Percentiles rank a stretch among this genome's conserved stretches.
Evolutionary conservation across 106 monocot genomes (phyloP).

Genomic region (Xerophyta viscosa): DNA sequence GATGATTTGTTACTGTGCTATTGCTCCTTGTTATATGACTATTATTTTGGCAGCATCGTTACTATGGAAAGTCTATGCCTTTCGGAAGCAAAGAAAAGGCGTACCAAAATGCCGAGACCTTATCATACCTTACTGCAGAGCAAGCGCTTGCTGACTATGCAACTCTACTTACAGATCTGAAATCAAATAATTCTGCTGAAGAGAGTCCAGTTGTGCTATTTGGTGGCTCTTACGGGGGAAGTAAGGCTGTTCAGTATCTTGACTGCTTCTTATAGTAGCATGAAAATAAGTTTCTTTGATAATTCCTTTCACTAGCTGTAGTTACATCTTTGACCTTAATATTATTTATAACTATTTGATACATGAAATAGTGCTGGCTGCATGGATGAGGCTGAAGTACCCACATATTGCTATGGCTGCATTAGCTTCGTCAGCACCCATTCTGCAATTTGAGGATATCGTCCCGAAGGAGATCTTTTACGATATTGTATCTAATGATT

Average conservation of each 20-base stretch:
- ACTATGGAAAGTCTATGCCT: conserved; percentile 91
- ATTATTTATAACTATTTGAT: neutral
- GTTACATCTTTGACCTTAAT: neutral
- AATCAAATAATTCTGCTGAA: conserved; percentile 56
- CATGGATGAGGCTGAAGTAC: conserved; percentile 96
- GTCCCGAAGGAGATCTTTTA: conserved; percentile 74
- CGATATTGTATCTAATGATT: conserved; percentile 77
- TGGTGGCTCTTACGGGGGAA: conserved; percentile 92
- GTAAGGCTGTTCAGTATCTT: conserved; percentile 25
- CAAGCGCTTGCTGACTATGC: conserved; percentile 91
- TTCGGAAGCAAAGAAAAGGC: conserved; percentile 77
- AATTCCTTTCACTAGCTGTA: no score
- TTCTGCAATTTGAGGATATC: conserved; percentile 88
- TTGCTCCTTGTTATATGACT: neutral
- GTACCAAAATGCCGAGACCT: conserved; percentile 54
- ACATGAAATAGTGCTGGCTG: conserved; percentile 69
- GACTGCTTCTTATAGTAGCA: no score
- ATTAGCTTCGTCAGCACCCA: conserved; percentile 92
- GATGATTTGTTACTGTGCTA: neutral
- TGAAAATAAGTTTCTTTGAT: no score
- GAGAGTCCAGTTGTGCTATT: conserved; percentile 74
- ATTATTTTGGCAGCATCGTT: conserved; percentile 55
- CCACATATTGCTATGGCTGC: conserved; percentile 91
- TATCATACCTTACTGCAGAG: conserved; percentile 77
- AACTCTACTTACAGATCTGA: conserved; percentile 52